Evolutionary conservation across 83 land plant genomes (phyloP).

Genomic region (Larix sibirica): DNA sequence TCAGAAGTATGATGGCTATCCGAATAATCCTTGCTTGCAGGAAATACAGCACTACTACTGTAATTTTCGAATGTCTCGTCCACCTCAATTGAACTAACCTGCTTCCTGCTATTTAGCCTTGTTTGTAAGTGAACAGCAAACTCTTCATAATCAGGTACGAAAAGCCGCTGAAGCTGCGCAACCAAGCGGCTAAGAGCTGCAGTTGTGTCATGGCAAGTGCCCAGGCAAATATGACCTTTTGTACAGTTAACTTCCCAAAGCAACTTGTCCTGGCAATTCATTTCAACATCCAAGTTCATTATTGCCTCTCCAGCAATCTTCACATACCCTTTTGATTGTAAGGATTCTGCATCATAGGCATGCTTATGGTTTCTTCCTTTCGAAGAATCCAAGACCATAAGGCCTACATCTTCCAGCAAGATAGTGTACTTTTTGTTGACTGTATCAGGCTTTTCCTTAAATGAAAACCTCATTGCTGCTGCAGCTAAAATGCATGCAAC

Average conservation of each 20-base stretch:
- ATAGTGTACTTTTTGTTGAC: conserved; percentile 48
- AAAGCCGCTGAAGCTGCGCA: conserved; percentile 79
- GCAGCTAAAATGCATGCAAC: conserved; percentile 90
- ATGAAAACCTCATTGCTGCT: conserved; percentile 73
- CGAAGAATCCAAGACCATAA: conserved; percentile 55
- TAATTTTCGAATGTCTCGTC: background rate
- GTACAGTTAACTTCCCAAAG: conserved; percentile 82
- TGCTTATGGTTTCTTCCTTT: conserved; percentile 13
- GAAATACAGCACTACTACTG: background rate
- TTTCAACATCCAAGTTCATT: conserved; percentile 61
- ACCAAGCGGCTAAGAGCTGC: conserved; percentile 66
- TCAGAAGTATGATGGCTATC: background rate
- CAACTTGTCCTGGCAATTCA: conserved; percentile 45
- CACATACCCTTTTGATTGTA: conserved; percentile 71
- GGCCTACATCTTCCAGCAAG: conserved; percentile 81
- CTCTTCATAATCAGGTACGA: conserved; percentile 87
- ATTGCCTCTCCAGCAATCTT: conserved; percentile 86
- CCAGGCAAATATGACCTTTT: conserved; percentile 62
- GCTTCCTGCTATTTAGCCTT: conserved; percentile 42
- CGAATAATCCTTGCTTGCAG: background rate
- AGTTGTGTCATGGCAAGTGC: conserved; percentile 91
- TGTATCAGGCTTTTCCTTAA: conserved; percentile 28
- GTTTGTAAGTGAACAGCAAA: conserved; percentile 51
- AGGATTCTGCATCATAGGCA: conserved; percentile 50
- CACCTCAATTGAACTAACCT: conserved; percentile 3